These are phyloP conservation scores for Ceratocystiopsis brevicomis DNA, from an alignment of 2,329 filamentous ascomycete genomes.

Conservation along the genomic window DNA sequence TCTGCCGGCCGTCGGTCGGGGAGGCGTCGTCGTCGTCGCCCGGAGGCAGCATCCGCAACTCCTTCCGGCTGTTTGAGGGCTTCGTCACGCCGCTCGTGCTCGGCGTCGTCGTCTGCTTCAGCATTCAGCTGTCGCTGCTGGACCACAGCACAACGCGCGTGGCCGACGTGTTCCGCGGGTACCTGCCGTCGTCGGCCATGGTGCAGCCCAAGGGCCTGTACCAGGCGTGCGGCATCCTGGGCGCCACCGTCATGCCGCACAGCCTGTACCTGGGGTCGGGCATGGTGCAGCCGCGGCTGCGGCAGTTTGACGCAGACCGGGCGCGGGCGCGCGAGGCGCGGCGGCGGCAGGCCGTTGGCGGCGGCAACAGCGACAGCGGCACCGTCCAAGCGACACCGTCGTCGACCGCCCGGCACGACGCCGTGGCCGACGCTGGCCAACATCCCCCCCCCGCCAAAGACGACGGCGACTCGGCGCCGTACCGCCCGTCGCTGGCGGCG, in stretches of 20 bases:
- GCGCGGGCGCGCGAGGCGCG: conserved; percentile 4
- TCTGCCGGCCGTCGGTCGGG: conserved; percentile 26
- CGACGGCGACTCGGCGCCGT: conserved; percentile 21
- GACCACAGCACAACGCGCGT: conserved; percentile 27
- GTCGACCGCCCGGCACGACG: too few species aligned
- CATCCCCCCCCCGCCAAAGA: not conserved
- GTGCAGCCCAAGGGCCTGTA: conserved; percentile 40
- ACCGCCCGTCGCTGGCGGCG: conserved; percentile 52
- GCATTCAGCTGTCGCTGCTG: conserved; percentile 47
- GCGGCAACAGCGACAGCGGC: conserved; percentile 9
- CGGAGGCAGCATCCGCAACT: conserved; percentile 23
- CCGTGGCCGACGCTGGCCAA: too few species aligned
- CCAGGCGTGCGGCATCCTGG: conserved; percentile 58
- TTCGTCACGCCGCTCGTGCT: conserved; percentile 45
- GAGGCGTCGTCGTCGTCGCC: conserved; percentile 38
- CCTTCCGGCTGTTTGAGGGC: conserved; percentile 42
- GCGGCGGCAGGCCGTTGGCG: not conserved
- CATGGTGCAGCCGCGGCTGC: conserved; percentile 47
- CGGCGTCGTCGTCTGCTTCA: conserved; percentile 53
- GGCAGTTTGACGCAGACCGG: conserved; percentile 34
- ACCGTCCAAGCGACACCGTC: too few species aligned
- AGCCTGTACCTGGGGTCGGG: conserved; percentile 50
- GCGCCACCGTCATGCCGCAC: conserved; percentile 58
- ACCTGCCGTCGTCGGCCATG: conserved; percentile 40
- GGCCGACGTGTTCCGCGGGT: conserved; percentile 44